These are phyloP conservation scores for Periglandula ipomoeae DNA, from an alignment of 2,329 filamentous ascomycete species.

Conservation along the genomic window DNA sequence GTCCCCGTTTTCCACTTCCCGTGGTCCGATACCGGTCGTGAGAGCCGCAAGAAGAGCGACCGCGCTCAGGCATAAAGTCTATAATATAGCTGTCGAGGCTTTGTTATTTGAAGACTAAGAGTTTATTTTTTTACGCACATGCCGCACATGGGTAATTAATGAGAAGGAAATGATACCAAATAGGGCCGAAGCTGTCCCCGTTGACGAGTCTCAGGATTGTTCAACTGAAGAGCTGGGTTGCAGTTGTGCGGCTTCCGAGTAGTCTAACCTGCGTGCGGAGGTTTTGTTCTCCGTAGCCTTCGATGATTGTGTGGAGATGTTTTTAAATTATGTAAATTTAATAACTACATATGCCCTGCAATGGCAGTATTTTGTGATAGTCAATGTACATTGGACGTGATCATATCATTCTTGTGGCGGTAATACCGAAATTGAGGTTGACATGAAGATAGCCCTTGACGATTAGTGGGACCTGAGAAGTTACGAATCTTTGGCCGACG, in stretches of 20 bases:
- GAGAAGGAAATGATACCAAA: not conserved
- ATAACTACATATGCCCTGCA: not conserved
- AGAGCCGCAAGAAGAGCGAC: conserved; percentile 40
- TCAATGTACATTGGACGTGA: not conserved
- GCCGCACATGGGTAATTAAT: too few species aligned
- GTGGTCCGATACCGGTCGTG: conserved; percentile 73
- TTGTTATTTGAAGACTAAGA: too few species aligned
- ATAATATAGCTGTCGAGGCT: too few species aligned
- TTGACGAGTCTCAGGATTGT: not conserved
- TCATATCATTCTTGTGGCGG: too few species aligned
- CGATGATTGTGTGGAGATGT: too few species aligned
- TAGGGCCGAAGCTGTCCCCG: not conserved
- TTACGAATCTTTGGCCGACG: too few species aligned
- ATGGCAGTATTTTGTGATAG: not conserved
- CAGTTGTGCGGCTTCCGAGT: not conserved
- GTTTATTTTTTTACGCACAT: too few species aligned
- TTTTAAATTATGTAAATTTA: not conserved
- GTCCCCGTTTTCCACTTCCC: conserved; percentile 91
- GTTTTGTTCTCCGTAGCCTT: too few species aligned
- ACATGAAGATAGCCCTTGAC: too few species aligned
- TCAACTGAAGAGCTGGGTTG: not conserved
- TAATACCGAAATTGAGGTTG: too few species aligned
- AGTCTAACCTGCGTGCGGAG: too few species aligned
- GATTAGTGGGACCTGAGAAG: too few species aligned
- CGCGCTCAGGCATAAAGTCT: conserved; percentile 13